Base-by-base conservation (phyloP, 2,329 filamentous ascomycete genomes). In the Fusarium burgessii region DNA sequence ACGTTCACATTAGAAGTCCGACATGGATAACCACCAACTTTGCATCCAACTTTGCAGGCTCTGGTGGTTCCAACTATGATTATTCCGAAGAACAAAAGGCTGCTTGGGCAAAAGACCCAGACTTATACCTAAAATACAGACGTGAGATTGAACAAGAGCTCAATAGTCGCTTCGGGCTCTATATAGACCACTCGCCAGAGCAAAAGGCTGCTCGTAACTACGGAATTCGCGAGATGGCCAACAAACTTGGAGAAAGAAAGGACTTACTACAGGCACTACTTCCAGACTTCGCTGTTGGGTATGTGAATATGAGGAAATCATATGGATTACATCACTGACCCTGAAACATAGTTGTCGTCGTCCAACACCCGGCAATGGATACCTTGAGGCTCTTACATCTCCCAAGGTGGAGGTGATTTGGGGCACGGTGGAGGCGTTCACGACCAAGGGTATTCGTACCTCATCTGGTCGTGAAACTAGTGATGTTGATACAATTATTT, bases 221-320 rank as follows among this genome's bases (percentile, higher is more conserved):
- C 17, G 46, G n/a, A 12, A 50, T 50, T 15, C 23, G 12, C 6
- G 42, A 45, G 23, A 45, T 45, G 42, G 42, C 23, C 12, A 23
- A 35, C 14, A 23, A 50, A 7, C 32, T 50, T 12, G 18, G 20
- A 13, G n/a, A 20, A 20, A 35, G 17, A 18, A 11, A n/a, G 17
- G 42, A 50, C 11, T 18, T 33, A 13, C 29, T 32, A 4, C 29
- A 35, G 6, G 46, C 15, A 3, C 9, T 50, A 14, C 29, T 23
- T 4, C 20, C 20, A 7, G 32, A 35, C 4, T 50, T 50, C 3
- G 46, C 46, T 6, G n/a, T 50, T 18, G 46, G 46, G 46, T 35
- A 7, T 12, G 29, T 15, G 10, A 35, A 25, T 4, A 25, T 2
- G 8, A 14, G 7, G 4, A 1, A 6, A n/a, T 5, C 2, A 47